Evolutionary conservation across 257 asterid genomes (phyloP).

Genomic region (Buddleja alternifolia): DNA sequence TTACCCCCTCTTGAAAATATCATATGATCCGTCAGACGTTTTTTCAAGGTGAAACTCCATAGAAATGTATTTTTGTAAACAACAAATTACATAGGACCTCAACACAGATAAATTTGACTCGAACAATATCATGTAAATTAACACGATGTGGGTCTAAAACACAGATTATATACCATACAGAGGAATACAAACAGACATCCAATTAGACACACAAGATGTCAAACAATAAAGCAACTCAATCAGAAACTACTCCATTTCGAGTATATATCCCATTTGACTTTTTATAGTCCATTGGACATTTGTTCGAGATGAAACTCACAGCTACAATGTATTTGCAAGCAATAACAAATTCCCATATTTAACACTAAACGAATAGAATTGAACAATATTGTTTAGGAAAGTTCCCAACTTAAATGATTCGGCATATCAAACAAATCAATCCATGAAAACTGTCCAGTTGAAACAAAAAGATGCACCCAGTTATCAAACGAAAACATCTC

Average conservation of each 20-base stretch:
- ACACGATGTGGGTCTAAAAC: background rate
- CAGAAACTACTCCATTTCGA: background rate
- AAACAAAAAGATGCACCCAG: constrained; percentile 12
- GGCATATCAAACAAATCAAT: constrained; percentile 1
- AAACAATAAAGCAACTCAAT: background rate
- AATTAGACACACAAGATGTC: background rate
- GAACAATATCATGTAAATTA: background rate
- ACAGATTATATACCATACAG: background rate
- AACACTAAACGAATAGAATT: background rate
- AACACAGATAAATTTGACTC: background rate
- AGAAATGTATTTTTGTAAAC: background rate
- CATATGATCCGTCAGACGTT: background rate
- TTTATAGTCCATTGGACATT: background rate
- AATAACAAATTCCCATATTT: background rate
- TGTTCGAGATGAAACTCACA: background rate
- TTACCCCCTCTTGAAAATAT: constrained; percentile 6
- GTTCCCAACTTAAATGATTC: constrained; percentile 14
- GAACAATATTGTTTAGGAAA: background rate
- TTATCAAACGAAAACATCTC: constrained; percentile 5
- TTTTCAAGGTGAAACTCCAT: background rate
- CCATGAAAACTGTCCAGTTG: constrained; percentile 13
- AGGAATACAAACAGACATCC: background rate
- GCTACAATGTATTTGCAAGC: background rate
- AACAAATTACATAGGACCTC: background rate
- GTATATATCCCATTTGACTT: background rate